phyloP scores from a whole-genome alignment of 2,329 filamentous ascomycete genomes.

The Dactylellina drechsleri region DNA sequence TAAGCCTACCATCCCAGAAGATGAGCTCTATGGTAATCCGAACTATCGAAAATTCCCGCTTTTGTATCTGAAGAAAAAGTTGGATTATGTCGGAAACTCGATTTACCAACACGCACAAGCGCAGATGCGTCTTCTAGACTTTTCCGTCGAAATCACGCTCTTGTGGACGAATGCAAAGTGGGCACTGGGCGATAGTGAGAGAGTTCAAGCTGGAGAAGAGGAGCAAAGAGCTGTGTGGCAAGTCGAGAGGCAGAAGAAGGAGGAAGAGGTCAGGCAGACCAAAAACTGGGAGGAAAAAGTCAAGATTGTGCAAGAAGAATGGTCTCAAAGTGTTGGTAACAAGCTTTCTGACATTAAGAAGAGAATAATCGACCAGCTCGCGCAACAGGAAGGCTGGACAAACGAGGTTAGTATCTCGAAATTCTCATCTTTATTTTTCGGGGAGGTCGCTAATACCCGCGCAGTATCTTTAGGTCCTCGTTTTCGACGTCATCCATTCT shows the following conservation, averaged over 20 bases:
- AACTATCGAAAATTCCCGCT: conserved; percentile 81
- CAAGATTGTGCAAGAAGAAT: conserved; percentile 53
- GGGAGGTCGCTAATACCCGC: conserved; percentile 33
- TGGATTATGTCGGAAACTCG: conserved; percentile 88
- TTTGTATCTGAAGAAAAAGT: conserved; percentile 86
- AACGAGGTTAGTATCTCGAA: conserved; percentile 45
- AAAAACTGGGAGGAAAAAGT: conserved; percentile 55
- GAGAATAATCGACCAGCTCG: conserved; percentile 48
- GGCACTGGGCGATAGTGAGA: conserved; percentile 46
- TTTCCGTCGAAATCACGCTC: conserved; percentile 52
- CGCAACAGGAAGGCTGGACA: conserved; percentile 49
- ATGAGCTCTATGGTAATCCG: conserved; percentile 87
- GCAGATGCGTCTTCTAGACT: conserved; percentile 51
- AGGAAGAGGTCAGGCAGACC: conserved; percentile 53
- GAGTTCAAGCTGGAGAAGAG: conserved; percentile 44
- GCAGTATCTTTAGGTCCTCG: conserved; percentile 35
- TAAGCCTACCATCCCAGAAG: conserved; percentile 71
- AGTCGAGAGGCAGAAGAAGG: conserved; percentile 52
- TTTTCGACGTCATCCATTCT: conserved; percentile 22
- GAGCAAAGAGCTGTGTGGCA: conserved; percentile 49
- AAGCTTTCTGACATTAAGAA: conserved; percentile 53
- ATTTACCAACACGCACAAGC: conserved; percentile 74
- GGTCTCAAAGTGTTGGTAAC: conserved; percentile 54
- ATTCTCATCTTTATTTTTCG: not conserved
- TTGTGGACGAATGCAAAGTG: conserved; percentile 53